A percentile compares a stretch with the other conserved stretches of the same genome.
These are phyloP conservation scores for Leucocoprinus birnbaumii DNA, from an alignment of 768 basidiomycete genomes.

Conservation along the genomic window DNA sequence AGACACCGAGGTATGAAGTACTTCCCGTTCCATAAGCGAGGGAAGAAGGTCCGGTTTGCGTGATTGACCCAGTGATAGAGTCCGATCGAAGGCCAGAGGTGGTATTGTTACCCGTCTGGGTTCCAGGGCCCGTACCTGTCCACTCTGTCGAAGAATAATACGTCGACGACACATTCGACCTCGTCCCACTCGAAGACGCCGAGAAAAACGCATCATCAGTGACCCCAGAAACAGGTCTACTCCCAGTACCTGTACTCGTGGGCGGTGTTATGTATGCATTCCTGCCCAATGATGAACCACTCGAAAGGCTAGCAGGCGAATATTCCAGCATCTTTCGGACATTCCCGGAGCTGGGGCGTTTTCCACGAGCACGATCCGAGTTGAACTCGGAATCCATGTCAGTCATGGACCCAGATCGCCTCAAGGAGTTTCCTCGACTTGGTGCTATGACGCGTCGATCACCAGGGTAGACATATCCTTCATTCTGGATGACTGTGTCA, in stretches of 20 bases:
- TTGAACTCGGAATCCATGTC: conserved; percentile 59
- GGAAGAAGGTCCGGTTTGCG: conserved; percentile 46
- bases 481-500: conserved; percentile 65
- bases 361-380: conserved; percentile 42
- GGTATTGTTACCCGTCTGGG: conserved; percentile 17
- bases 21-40: conserved; percentile 51
- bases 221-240: conserved; percentile 30
- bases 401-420: conserved; percentile 60
- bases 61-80: conserved; percentile 27
- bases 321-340: conserved; percentile 40
- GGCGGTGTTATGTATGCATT: conserved; percentile 42
- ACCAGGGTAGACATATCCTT: conserved; percentile 68
- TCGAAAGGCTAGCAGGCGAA: conserved; percentile 72
- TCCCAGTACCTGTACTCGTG: conserved; percentile 33
- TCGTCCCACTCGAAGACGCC: conserved; percentile 28
- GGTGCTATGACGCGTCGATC: conserved; percentile 74
- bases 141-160: conserved; percentile 30
- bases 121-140: conserved; percentile 13
- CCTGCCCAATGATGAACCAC: conserved; percentile 51
- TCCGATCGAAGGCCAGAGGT: conserved; percentile 26
- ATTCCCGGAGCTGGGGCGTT: conserved; percentile 33
- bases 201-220: conserved; percentile 40
- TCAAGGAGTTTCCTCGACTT: conserved; percentile 36
- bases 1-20: conserved; percentile 55
- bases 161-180: conserved; percentile 32